Conservation (phyloP, 495 filamentous ascomycete species). For the Niebla homalea region DNA sequence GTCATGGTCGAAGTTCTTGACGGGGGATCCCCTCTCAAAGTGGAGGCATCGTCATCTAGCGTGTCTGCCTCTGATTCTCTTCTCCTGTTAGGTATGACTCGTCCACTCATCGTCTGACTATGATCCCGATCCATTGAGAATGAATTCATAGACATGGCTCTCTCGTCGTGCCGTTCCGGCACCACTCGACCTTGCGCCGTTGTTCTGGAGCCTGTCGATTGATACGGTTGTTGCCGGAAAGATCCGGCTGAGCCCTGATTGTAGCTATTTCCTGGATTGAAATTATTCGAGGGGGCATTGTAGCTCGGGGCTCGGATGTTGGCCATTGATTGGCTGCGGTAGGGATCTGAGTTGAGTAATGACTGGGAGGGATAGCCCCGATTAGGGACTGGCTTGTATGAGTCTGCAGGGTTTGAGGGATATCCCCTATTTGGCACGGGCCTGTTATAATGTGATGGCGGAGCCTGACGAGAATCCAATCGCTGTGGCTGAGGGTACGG, state of each 20-base stretch:
- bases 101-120: constrained; percentile 79
- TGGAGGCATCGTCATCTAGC: constrained; percentile 21
- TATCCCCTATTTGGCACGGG: constrained; percentile 43
- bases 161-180: constrained; percentile 81
- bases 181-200: constrained; percentile 83
- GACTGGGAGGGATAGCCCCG: constrained; percentile 43
- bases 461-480: constrained; percentile 53
- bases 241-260: constrained; percentile 54
- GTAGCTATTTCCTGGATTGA: constrained; percentile 24
- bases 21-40: constrained; percentile 13
- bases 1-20: constrained; percentile 22
- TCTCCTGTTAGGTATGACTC: constrained; percentile 61
- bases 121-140: constrained; percentile 68
- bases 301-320: constrained; percentile 49
- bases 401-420: constrained; percentile 32
- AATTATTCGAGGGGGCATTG: constrained; percentile 46
- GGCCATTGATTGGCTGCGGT: constrained; percentile 86
- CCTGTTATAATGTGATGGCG: constrained; percentile 42
- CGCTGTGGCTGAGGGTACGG: constrained; percentile 58
- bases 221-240: constrained; percentile 65
- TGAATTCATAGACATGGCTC: constrained; percentile 89
- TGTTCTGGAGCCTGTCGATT: constrained; percentile 51
- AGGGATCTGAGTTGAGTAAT: constrained; percentile 70
- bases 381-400: constrained; percentile 28
- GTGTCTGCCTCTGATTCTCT: constrained; percentile 39